Base-by-base conservation (phyloP, 352 stramenopile genomes). In the Phytophthora ramorum region DNA sequence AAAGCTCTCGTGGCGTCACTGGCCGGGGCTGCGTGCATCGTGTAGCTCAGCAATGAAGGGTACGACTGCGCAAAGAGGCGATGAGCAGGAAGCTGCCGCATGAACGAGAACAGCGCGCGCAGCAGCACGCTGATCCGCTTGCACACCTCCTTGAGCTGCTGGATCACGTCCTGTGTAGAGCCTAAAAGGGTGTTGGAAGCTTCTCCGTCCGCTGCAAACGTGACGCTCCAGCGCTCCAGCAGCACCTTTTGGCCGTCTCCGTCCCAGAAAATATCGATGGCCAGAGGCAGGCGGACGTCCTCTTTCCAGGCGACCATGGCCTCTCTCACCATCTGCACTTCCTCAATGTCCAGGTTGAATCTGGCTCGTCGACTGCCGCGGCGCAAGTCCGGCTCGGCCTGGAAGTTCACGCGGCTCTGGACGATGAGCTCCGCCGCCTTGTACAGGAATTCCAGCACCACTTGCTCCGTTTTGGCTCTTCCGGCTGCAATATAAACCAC, bases 311-410 rank as follows among this genome's bases (percentile, higher is more conserved):
- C 53, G 2, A 67, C 49, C 78, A 96, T 90, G 16, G 75, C 66
- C 0, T 94, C 85, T 16, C 88, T 83, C 14, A 96, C 73, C 19
- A 77, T 73, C 22, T 68, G 73, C 22, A 92, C 63, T 58, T 95
- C 88, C 66, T 95, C 84, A 63, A 96, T 94, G 43, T 94, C 88
- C 32, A 96, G 56, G 54, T 95, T 94, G 55, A 96, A 92, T 73
- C 88, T 69, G 57, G 83, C 81, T 13, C 86, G 80, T 19, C 88
- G 86, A 40, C 64, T 78, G 58, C 71, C 72, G 20, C 68, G 75
- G 17, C 71, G 75, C 12, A 73, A 34, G 17, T 83, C 79, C 0
- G 80, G 57, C 28, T 91, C 81, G 17, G 77, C 58, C 54, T 85
- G 76, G 30, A 93, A 76, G 54, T 89, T 82, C 20, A 93, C 85